These are phyloP conservation scores for Plectosphaerella cucumerina DNA, from an alignment of 2,329 filamentous ascomycete genomes.

Conservation along the genomic window DNA sequence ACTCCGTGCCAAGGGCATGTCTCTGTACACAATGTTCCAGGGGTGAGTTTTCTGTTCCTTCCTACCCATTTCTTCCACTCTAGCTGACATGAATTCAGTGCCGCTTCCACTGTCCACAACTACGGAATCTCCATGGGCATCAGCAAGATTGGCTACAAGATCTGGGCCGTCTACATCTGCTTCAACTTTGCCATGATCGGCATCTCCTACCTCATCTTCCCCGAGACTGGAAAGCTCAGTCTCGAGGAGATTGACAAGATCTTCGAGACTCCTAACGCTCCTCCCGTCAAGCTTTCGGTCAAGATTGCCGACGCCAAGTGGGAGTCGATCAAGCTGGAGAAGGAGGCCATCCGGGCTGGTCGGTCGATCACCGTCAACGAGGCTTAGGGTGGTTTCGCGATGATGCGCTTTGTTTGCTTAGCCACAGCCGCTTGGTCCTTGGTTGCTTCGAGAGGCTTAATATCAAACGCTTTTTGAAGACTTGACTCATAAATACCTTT, in stretches of 20 bases:
- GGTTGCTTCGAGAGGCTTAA: not conserved
- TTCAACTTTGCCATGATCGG: conserved; percentile 45
- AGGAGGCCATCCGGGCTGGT: not conserved
- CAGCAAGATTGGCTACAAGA: conserved; percentile 42
- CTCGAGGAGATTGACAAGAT: conserved; percentile 56
- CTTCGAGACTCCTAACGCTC: conserved; percentile 27
- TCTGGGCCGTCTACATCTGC: conserved; percentile 45
- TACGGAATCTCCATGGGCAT: conserved; percentile 45
- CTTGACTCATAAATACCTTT: not conserved
- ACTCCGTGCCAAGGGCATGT: conserved; percentile 40
- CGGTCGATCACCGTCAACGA: not conserved
- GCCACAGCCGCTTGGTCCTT: not conserved
- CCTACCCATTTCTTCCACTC: too few relatives aligned
- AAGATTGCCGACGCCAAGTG: conserved; percentile 12
- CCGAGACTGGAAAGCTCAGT: conserved; percentile 43
- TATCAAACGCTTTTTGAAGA: not conserved
- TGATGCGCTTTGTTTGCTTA: too few relatives aligned
- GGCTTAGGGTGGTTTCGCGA: too few relatives aligned
- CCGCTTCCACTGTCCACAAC: conserved; percentile 34
- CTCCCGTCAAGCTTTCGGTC: conserved; percentile 11
- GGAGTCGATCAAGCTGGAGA: conserved; percentile 3
- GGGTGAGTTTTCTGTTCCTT: conserved; percentile 13
- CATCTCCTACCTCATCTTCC: conserved; percentile 45
- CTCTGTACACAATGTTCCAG: conserved; percentile 38
- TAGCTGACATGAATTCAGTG: conserved; percentile 4